phyloP scores from a whole-genome alignment of 2,329 filamentous ascomycete genomes.

The Rhinocladiella similis region DNA sequence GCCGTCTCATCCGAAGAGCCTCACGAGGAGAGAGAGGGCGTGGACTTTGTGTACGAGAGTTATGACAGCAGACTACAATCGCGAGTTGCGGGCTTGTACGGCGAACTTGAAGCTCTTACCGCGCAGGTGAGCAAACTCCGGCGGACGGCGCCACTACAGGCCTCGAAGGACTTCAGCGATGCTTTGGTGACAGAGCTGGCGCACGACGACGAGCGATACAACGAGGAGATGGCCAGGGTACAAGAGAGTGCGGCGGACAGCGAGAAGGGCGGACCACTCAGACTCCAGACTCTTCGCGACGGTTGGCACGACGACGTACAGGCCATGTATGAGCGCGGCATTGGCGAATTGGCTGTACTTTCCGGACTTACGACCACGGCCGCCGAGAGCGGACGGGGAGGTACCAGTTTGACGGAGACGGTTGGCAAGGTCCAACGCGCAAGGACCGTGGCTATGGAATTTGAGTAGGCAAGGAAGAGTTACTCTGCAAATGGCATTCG shows the following conservation, averaged over 20 bases:
- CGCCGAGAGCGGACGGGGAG: conserved; percentile 30
- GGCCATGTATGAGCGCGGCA: conserved; percentile 42
- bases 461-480: conserved; percentile 35
- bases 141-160: conserved; percentile 44
- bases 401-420: conserved; percentile 41
- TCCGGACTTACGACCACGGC: conserved; percentile 35
- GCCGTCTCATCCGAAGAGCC: conserved; percentile 23
- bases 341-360: conserved; percentile 40
- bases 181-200: conserved; percentile 37
- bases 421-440: conserved; percentile 49
- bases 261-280: conserved; percentile 1
- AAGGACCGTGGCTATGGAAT: conserved; percentile 48
- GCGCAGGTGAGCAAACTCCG: conserved; percentile 48
- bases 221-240: conserved; percentile 34
- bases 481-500: neutral
- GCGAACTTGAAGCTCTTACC: conserved; percentile 48
- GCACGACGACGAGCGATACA: conserved; percentile 41
- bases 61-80: conserved; percentile 46
- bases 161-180: conserved; percentile 41
- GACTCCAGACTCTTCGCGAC: conserved; percentile 26
- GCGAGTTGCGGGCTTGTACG: conserved; percentile 46
- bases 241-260: conserved; percentile 3
- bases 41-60: conserved; percentile 45
- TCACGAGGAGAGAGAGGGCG: conserved; percentile 38
- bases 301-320: conserved; percentile 41